Conservation (phyloP, 768 basidiomycete species). For the Pseudohyphozyma bogoriensis region DNA sequence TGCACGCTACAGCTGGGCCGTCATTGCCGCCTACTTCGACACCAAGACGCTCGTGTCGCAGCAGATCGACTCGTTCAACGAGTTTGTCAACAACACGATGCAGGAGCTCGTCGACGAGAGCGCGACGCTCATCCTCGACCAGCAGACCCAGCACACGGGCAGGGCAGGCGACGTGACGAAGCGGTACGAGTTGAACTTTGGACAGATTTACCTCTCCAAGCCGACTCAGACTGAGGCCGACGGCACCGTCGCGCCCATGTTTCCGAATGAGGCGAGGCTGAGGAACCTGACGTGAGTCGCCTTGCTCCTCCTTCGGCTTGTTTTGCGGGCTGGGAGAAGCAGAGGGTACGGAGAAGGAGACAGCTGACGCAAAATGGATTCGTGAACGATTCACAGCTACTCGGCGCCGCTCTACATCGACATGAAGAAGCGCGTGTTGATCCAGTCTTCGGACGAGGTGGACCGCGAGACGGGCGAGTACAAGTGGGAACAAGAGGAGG, state of each 20-base stretch:
- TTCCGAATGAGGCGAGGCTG: constrained; percentile 90
- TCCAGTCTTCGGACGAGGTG: constrained; percentile 66
- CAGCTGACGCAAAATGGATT: background rate
- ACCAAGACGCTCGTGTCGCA: constrained; percentile 96
- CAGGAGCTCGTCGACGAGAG: constrained; percentile 98
- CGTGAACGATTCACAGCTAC: too few species aligned
- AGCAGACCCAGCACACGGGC: constrained; percentile 90
- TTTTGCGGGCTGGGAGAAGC: too few species aligned
- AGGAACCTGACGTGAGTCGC: constrained; percentile 64
- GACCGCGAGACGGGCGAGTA: constrained; percentile 43
- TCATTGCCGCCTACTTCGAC: constrained; percentile 93
- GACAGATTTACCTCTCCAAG: constrained; percentile 91
- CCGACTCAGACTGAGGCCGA: constrained; percentile 93
- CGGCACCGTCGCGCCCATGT: constrained; percentile 83
- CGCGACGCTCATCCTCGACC: constrained; percentile 87
- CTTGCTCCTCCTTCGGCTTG: too few species aligned
- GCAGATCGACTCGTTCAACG: constrained; percentile 95
- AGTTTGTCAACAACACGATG: constrained; percentile 99
- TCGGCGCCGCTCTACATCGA: constrained; percentile 92
- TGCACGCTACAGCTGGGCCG: constrained; percentile 62
- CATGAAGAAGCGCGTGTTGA: constrained; percentile 73
- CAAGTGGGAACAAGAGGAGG: constrained; percentile 25
- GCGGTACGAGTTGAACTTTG: constrained; percentile 94
- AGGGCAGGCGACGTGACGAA: constrained; percentile 54
- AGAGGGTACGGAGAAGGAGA: too few species aligned